Conservation (phyloP, 2,329 filamentous ascomycete species). For the Colletotrichum sojae region DNA sequence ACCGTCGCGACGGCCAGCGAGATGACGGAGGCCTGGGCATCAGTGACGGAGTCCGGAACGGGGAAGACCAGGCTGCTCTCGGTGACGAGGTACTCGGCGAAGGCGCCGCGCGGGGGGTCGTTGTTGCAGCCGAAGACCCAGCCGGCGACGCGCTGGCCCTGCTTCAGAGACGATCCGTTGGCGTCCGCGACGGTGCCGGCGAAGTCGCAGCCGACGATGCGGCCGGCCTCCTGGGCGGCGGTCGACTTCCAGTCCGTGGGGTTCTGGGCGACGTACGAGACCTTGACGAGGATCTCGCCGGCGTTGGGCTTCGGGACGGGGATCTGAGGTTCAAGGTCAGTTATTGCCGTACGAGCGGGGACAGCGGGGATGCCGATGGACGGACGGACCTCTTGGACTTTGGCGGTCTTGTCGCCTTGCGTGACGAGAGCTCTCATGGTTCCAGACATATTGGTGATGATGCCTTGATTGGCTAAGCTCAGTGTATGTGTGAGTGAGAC, state of each 20-base stretch:
- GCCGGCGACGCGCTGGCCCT: conserved; percentile 52
- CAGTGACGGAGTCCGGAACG: conserved; percentile 16
- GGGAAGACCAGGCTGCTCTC: conserved; percentile 37
- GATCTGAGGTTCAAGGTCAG: conserved; percentile 28
- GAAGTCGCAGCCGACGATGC: conserved; percentile 52
- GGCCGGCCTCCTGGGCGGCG: conserved; percentile 41
- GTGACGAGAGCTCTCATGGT: conserved; percentile 52
- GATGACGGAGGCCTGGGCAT: conserved; percentile 29
- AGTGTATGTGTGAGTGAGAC: not conserved
- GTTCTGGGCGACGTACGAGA: conserved; percentile 51
- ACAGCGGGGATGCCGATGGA: not conserved
- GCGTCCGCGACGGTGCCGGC: conserved; percentile 49
- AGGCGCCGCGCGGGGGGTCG: conserved; percentile 37
- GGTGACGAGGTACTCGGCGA: conserved; percentile 37
- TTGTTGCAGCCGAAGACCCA: conserved; percentile 49
- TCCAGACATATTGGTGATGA: not conserved
- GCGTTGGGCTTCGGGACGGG: conserved; percentile 47
- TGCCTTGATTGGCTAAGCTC: not conserved
- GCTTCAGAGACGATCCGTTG: conserved; percentile 48
- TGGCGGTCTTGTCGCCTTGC: conserved; percentile 46
- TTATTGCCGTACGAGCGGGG: not conserved
- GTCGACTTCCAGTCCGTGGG: conserved; percentile 52
- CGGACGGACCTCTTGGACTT: conserved; percentile 45
- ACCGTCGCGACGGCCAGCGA: conserved; percentile 33
- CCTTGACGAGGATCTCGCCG: conserved; percentile 52